Conservation (phyloP, 176 grass and related monocot genomes). For the Oryza officinalis region DNA sequence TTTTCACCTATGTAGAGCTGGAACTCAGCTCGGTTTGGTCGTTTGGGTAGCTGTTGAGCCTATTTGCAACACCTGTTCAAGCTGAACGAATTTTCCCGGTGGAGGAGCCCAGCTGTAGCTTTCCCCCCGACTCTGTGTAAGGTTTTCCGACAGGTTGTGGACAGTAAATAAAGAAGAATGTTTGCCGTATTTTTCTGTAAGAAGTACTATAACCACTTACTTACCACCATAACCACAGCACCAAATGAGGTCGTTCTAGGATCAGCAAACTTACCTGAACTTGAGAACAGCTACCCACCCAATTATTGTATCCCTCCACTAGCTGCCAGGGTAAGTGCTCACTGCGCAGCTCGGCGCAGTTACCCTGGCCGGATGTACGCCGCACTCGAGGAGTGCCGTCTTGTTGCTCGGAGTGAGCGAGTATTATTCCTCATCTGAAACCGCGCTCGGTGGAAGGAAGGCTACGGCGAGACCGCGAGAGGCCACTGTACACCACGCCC, state of each 20-base stretch:
- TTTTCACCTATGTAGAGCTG: constrained; percentile 26
- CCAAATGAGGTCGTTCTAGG: neutral
- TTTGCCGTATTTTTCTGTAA: neutral
- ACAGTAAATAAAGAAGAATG: neutral
- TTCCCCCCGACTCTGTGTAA: constrained; percentile 23
- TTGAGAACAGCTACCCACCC: neutral
- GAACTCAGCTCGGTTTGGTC: neutral
- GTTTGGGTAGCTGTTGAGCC: constrained; percentile 1
- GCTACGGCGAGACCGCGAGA: neutral
- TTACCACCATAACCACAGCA: neutral
- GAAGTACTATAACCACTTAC: neutral
- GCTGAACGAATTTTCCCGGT: constrained; percentile 7
- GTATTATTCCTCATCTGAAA: neutral
- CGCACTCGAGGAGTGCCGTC: constrained; percentile 17
- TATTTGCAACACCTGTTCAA: neutral
- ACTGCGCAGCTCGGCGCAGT: neutral
- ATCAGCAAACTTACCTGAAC: neutral
- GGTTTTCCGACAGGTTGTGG: neutral
- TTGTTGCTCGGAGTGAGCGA: neutral
- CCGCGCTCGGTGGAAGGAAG: neutral
- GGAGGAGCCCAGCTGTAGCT: constrained; percentile 12
- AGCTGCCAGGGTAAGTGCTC: neutral
- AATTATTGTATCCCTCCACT: neutral
- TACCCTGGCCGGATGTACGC: neutral
- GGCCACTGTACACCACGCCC: neutral